Evolutionary conservation across 2,329 filamentous ascomycete species (phyloP).

Genomic region (Pyricularia grisea): DNA sequence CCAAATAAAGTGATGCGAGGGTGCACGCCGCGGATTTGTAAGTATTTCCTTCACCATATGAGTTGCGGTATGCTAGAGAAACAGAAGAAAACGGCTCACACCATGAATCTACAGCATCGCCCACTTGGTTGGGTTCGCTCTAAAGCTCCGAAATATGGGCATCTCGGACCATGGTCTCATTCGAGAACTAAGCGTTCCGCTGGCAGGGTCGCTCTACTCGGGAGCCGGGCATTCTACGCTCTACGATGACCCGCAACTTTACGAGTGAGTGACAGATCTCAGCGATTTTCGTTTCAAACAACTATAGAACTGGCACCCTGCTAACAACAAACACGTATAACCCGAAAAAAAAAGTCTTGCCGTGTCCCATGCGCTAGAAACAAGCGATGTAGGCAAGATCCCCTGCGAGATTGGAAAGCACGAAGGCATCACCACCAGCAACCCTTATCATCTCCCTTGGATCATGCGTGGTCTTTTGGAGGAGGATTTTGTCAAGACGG

Average conservation of each 20-base stretch:
- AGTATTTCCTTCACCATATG: conserved; percentile 14
- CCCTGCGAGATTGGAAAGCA: conserved; percentile 42
- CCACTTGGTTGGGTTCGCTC: conserved; percentile 82
- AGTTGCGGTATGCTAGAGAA: background rate
- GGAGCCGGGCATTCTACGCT: conserved; percentile 90
- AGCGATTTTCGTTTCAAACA: background rate
- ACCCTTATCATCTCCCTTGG: conserved; percentile 90
- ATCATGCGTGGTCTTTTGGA: conserved; percentile 90
- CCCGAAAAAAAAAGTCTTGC: conserved; percentile 44
- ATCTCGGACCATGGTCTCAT: conserved; percentile 89
- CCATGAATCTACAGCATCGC: conserved; percentile 46
- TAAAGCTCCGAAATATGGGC: conserved; percentile 90
- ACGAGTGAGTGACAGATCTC: conserved; percentile 45
- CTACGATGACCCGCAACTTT: conserved; percentile 83
- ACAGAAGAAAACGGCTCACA: background rate
- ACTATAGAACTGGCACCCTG: background rate
- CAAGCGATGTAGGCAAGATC: conserved; percentile 40
- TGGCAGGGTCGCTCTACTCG: conserved; percentile 84
- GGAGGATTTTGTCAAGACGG: conserved; percentile 79
- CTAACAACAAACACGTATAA: background rate
- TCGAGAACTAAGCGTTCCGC: conserved; percentile 75
- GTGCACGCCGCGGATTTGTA: conserved; percentile 87
- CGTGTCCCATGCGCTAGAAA: conserved; percentile 65
- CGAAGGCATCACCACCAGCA: conserved; percentile 44
- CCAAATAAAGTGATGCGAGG: conserved; percentile 52